These are phyloP conservation scores for Priceomyces medius DNA, from an alignment of 805 yeast genomes.

Conservation along the genomic window DNA sequence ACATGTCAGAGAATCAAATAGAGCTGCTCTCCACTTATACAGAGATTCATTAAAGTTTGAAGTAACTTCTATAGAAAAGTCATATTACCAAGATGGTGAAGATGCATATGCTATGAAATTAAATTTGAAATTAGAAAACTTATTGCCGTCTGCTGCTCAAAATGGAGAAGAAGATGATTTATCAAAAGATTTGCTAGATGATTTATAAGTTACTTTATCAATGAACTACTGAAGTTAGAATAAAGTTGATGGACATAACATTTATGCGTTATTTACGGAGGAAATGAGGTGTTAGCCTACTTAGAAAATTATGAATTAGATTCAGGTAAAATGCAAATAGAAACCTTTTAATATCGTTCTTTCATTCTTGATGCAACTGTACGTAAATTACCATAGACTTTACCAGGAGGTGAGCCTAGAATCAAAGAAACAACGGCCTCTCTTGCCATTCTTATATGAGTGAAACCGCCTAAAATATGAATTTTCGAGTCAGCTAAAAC, in stretches of 20 bases:
- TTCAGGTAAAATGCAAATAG: conserved; percentile 3
- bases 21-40: conserved; percentile 92
- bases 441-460: conserved; percentile 98
- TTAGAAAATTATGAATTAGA: neutral
- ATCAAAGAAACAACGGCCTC: conserved; percentile 93
- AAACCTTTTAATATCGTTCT: conserved; percentile 68
- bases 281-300: neutral
- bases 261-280: neutral
- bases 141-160: conserved; percentile 58
- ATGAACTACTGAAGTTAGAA: no score
- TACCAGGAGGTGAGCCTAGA: conserved; percentile 97
- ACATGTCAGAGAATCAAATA: conserved; percentile 90
- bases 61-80: conserved; percentile 74
- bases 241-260: no score
- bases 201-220: conserved; percentile 14
- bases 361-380: conserved; percentile 96
- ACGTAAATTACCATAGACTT: conserved; percentile 95
- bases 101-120: conserved; percentile 96
- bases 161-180: conserved; percentile 57
- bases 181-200: conserved; percentile 30
- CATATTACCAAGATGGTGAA: conserved; percentile 96
- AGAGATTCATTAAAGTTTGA: conserved; percentile 81
- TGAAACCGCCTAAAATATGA: conserved; percentile 95
- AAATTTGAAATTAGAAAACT: conserved; percentile 56
- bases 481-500: conserved; percentile 96